phyloP scores from a whole-genome alignment of 148 eudicot species.

The Vaccinium vitisidaea region DNA sequence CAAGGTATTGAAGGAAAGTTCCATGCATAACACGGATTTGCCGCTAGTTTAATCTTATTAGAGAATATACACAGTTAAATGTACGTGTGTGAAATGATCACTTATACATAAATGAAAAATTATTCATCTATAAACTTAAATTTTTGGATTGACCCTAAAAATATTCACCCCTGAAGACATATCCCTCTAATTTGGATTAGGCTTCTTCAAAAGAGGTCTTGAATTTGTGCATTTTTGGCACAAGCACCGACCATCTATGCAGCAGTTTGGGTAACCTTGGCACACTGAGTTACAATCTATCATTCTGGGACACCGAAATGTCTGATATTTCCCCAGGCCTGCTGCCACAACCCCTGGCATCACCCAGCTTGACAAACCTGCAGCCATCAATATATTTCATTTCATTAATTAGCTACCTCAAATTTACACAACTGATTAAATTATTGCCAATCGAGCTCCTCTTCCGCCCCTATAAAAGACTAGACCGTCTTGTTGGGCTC shows the following conservation, averaged over 20 bases:
- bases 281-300: neutral
- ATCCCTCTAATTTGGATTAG: neutral
- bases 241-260: slow-evolving; percentile 9
- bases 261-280: slow-evolving; percentile 16
- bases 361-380: neutral
- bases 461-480: neutral
- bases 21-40: too few relatives aligned
- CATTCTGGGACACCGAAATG: slow-evolving; percentile 15
- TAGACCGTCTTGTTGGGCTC: neutral
- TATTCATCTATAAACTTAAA: neutral
- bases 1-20: too few relatives aligned
- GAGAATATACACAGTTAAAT: too few relatives aligned
- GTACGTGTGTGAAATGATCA: neutral
- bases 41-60: too few relatives aligned
- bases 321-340: neutral
- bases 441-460: neutral
- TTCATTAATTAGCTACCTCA: neutral
- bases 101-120: neutral
- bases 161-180: neutral
- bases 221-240: slow-evolving; percentile 10
- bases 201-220: neutral
- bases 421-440: neutral
- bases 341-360: neutral
- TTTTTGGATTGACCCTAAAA: neutral
- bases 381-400: neutral